Percentiles rank a stretch among this genome's conserved stretches.
phyloP scores from a whole-genome alignment of 2,329 filamentous ascomycete genomes.

The Hypoxylon sp. region DNA sequence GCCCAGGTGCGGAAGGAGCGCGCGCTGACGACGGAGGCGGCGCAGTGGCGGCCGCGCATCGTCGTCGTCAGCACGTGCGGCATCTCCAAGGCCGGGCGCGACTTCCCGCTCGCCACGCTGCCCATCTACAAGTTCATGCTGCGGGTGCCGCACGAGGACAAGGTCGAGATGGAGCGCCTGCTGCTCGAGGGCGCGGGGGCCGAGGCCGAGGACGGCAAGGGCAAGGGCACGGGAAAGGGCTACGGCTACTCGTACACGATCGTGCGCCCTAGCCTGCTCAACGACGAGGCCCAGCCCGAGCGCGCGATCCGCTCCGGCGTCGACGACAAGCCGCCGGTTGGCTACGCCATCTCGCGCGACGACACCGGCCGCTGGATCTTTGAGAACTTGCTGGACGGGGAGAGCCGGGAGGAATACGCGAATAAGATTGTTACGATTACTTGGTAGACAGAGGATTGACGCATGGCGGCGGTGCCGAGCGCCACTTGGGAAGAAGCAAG shows the following conservation, averaged over 20 bases:
- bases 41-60: conserved; percentile 52
- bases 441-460: conserved; percentile 42
- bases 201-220: too few relatives aligned
- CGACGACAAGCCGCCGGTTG: conserved; percentile 57
- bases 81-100: conserved; percentile 54
- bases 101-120: conserved; percentile 58
- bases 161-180: conserved; percentile 59
- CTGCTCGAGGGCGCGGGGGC: conserved; percentile 35
- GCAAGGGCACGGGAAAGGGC: too few relatives aligned
- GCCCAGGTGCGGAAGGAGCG: conserved; percentile 44
- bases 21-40: neutral
- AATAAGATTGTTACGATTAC: conserved; percentile 56
- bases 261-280: conserved; percentile 56
- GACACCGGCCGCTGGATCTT: conserved; percentile 63
- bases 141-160: conserved; percentile 60
- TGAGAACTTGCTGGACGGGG: conserved; percentile 53
- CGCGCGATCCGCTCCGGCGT: conserved; percentile 55
- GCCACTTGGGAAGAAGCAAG: conserved; percentile 3
- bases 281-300: conserved; percentile 47
- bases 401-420: conserved; percentile 46
- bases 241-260: conserved; percentile 55
- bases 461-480: neutral
- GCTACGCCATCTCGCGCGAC: conserved; percentile 62
- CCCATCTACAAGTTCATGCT: conserved; percentile 61
- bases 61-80: conserved; percentile 59